Base-by-base conservation (phyloP, 306 rosid genomes). In the Gastrolobium villosum region DNA sequence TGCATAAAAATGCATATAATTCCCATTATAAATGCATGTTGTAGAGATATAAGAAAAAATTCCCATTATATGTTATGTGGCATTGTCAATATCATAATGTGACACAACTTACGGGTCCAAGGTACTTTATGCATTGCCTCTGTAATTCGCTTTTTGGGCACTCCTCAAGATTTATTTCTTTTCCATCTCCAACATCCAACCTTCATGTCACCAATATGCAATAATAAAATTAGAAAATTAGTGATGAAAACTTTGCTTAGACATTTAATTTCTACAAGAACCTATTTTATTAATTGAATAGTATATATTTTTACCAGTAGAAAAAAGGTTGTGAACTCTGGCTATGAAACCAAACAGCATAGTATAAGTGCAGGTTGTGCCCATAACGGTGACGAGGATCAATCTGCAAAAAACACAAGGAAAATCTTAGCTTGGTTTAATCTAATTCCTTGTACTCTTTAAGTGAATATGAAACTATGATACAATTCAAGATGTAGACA, bases 321-420 rank as follows among this genome's bases (percentile, higher is more conserved):
- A 94, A 91, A 87, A 94, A 94, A 11, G 97, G 97, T 78, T 91
- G 90, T 26, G 86, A 76, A 81, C 92, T 91, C 62, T 82, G 88
- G 74, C 89, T 90, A 8, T 72, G 70, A 61, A 90, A 86, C 98
- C 98, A 94, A 39, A 84, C 81, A 68, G 73, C 74, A 64, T 90
- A 94, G 73, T 94, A 94, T 5, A 91, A 62, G 61, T 91, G 89
- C 10, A 94, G 73, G 79, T 91, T 94, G 83, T 94, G 98, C 0
- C 98, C 98, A 71, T 94, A 94, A 3, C 97, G 96, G 82, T 94
- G 98, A 30, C 95, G 90, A 5, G 93, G 97, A 84, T 94, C 98
- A 72, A 92, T 87, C 98, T 92, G 87, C 45, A 43, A 44, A 53
- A 3, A 1, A 76, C 7, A 67, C 1, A 20, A 3, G 30, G 32